phyloP scores from a whole-genome alignment of 345 rosid genomes.

The Passiflora organensis region DNA sequence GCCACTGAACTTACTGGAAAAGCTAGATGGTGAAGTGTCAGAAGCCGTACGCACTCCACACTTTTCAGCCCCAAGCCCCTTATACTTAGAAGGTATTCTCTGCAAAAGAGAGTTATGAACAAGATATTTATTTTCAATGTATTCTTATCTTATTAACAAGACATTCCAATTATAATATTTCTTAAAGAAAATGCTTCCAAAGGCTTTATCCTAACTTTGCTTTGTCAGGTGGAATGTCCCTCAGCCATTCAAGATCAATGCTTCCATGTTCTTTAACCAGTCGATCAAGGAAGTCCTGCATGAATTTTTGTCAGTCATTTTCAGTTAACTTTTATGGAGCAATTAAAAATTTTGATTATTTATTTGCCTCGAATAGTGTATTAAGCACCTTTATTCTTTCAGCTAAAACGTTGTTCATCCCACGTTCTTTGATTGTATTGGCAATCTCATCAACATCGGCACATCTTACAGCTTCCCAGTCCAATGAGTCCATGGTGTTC shows the following conservation, averaged over 20 bases:
- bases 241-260: constrained; percentile 25
- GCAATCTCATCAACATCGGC: constrained; percentile 26
- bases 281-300: constrained; percentile 18
- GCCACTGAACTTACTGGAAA: constrained; percentile 22
- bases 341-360: background rate
- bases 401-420: constrained; percentile 29
- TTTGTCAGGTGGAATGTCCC: constrained; percentile 29
- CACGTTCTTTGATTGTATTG: constrained; percentile 27
- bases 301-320: constrained; percentile 20
- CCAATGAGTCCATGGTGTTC: constrained; percentile 26
- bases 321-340: background rate
- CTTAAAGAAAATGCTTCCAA: no score
- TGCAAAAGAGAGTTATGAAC: no score
- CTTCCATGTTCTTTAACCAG: constrained; percentile 23
- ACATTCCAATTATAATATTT: no score
- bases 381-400: constrained; percentile 21
- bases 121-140: background rate
- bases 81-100: constrained; percentile 26
- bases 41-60: constrained; percentile 28
- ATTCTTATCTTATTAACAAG: background rate
- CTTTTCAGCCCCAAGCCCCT: constrained; percentile 28
- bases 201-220: constrained; percentile 32
- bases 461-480: constrained; percentile 30
- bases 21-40: constrained; percentile 30
- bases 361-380: background rate